Evolutionary conservation across 345 rosid genomes (phyloP), one percentile per base, ranked within the genome.

Genomic region (Gossypium bickii): DNA sequence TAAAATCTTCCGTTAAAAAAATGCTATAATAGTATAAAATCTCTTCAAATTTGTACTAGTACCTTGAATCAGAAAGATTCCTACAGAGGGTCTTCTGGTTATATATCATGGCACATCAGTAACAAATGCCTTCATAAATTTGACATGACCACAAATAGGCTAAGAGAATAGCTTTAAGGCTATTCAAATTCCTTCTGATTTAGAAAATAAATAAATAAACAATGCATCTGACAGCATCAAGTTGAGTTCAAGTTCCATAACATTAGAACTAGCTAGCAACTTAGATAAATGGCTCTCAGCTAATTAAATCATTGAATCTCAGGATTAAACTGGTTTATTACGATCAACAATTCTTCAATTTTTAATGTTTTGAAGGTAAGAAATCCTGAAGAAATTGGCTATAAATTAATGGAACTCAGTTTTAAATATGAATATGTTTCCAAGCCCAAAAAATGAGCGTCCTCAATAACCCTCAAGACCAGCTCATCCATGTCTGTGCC

Each of bases 101-200:
- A 34, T 24, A 9, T 16, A 51, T 27, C 70, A 67, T 2, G 11
- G 58, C 22, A 48, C 2, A 68, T 68, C 24, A 25, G 58, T 68
- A 49, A 51, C 24, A 9, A 49, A 68, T 25, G 16, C 72, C 16
- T 47, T 67, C 12, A 0, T 25, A 48, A 67, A 67, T 24, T 48
- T 48, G 43, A 13, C 55, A 25, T 7, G 6, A 47, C 57, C 29
- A 9, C 12, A 49, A 67, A 47, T 13, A 48, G n/a, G 22, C 20
- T 25, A 67, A 44, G 69, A 48, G 71, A 48, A 24, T 7, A 48
- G 71, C 41, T 48, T 58, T 48, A 45, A 67, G 56, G 55, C 71
- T 67, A 24, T 25, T 65, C 16, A 65, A 65, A 43, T 43, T 10
- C 17, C 20, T 47, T 48, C 53, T 24, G 34, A 13, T 13, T 11